phyloP scores from a whole-genome alignment of 768 basidiomycete genomes.

The Mycena chlorophos region DNA sequence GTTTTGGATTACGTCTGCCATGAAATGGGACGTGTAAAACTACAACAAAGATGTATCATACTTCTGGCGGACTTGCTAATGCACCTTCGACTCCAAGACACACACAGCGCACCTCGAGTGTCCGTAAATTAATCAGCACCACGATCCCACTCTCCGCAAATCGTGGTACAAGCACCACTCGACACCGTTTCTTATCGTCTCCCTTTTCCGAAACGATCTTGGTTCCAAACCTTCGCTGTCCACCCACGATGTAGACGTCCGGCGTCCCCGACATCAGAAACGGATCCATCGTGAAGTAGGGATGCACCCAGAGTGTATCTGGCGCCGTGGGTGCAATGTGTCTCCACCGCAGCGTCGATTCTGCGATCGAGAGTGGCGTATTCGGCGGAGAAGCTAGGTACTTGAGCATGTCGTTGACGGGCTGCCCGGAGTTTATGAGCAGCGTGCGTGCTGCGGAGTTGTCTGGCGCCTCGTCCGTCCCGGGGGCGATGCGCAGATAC shows the following conservation, averaged over 20 bases:
- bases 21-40: conserved; percentile 74
- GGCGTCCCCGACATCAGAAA: conserved; percentile 87
- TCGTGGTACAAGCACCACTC: conserved; percentile 78
- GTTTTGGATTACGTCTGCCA: conserved; percentile 88
- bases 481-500: conserved; percentile 69
- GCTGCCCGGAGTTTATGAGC: conserved; percentile 88
- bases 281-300: conserved; percentile 83
- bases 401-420: conserved; percentile 92
- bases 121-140: conserved; percentile 77
- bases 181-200: conserved; percentile 48
- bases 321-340: conserved; percentile 99
- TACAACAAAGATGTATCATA: not conserved
- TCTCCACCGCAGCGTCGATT: conserved; percentile 85
- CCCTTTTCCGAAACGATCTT: conserved; percentile 52
- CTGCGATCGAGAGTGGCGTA: conserved; percentile 72
- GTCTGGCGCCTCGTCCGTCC: conserved; percentile 30
- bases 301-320: conserved; percentile 98
- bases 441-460: conserved; percentile 52
- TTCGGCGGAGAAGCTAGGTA: conserved; percentile 75
- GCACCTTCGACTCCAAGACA: conserved; percentile 52
- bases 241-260: conserved; percentile 89
- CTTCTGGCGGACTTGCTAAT: not conserved
- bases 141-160: conserved; percentile 79
- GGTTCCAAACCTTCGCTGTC: conserved; percentile 82
- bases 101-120: conserved; percentile 67